These are phyloP conservation scores for Euphorbia tirucalli DNA, from an alignment of 345 rosid species.

Conservation along the genomic window DNA sequence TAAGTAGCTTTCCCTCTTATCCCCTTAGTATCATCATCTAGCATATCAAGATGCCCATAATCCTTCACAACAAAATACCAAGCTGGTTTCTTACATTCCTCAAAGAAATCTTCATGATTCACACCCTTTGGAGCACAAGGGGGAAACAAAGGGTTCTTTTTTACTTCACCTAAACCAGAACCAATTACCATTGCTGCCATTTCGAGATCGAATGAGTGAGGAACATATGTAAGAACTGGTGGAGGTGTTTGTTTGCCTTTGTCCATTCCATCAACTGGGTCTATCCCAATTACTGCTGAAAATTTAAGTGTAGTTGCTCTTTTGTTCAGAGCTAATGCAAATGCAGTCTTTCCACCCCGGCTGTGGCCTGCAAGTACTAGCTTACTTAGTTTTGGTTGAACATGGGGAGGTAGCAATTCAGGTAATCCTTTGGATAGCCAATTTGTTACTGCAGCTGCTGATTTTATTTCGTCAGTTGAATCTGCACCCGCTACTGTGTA, in stretches of 20 bases:
- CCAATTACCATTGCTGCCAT: conserved; percentile 67
- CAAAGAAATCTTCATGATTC: conserved; percentile 65
- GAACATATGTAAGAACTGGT: conserved; percentile 59
- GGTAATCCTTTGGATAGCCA: conserved; percentile 56
- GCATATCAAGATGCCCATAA: conserved; percentile 80
- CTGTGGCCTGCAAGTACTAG: conserved; percentile 78
- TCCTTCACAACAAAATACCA: conserved; percentile 66
- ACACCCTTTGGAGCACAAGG: conserved; percentile 81
- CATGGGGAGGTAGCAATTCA: conserved; percentile 48
- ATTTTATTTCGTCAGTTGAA: conserved; percentile 55
- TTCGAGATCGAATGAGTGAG: conserved; percentile 63
- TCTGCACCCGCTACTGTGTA: conserved; percentile 72
- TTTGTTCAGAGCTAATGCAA: conserved; percentile 56
- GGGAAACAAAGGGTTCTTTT: conserved; percentile 48
- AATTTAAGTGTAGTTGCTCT: conserved; percentile 39
- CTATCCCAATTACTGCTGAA: conserved; percentile 70
- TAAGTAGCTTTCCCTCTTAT: conserved; percentile 53
- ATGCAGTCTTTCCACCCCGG: conserved; percentile 86
- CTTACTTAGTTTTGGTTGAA: conserved; percentile 55
- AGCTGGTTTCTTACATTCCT: conserved; percentile 63
- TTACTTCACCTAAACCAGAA: conserved; percentile 65
- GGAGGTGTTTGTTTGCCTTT: conserved; percentile 73
- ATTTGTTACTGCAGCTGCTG: conserved; percentile 49
- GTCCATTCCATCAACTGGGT: conserved; percentile 79
- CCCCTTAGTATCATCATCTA: conserved; percentile 75